These are phyloP conservation scores for Ephemerocybe angulata DNA, from an alignment of 768 basidiomycete genomes.

Conservation along the genomic window DNA sequence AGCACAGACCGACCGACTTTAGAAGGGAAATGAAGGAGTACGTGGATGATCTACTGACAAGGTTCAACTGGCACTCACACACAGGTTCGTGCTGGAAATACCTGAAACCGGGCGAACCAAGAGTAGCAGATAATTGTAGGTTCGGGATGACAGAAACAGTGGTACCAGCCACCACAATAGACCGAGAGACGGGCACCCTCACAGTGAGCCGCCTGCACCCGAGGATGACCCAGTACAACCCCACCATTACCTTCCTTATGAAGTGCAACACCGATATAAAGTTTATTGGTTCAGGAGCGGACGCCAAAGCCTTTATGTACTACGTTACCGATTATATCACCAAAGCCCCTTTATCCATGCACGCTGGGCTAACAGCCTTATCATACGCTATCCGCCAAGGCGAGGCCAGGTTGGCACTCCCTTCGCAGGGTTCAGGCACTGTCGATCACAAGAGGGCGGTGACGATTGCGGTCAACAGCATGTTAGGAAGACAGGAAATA, in stretches of 20 bases:
- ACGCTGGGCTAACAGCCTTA: not conserved
- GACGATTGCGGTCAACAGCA: constrained; percentile 11
- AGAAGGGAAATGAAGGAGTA: not conserved
- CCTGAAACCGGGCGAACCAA: not conserved
- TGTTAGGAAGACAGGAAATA: no score
- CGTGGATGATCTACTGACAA: not conserved
- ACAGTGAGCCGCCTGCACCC: not conserved
- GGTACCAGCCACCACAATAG: not conserved
- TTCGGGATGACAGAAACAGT: not conserved
- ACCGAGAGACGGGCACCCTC: not conserved
- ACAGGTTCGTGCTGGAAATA: not conserved
- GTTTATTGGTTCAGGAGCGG: constrained; percentile 4
- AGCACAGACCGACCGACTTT: not conserved
- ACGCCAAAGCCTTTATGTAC: constrained; percentile 6
- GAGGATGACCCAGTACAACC: not conserved
- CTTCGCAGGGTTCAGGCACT: no score
- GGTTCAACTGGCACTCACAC: not conserved
- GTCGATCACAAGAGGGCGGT: not conserved
- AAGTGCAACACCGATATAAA: constrained; percentile 8
- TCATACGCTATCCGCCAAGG: not conserved
- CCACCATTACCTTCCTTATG: not conserved
- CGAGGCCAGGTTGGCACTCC: no score
- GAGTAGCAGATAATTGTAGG: not conserved
- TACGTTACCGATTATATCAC: constrained; percentile 13
- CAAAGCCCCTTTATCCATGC: constrained; percentile 4